Evolutionary conservation across 169 alveolate genomes (phyloP).

Genomic region (Plasmodium malariae): DNA sequence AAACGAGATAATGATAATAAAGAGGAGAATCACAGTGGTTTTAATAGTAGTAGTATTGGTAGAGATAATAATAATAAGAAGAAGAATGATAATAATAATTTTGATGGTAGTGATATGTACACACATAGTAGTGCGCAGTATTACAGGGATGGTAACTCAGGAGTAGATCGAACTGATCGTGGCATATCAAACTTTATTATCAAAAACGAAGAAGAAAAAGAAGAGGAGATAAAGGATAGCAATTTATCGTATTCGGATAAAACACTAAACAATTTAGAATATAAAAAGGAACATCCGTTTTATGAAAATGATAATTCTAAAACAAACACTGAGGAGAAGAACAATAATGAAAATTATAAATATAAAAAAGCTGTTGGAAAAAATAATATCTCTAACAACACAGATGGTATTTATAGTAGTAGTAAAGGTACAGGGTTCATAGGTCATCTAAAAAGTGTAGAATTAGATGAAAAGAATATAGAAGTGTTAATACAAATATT

Average conservation of each 20-base stretch:
- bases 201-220: background rate
- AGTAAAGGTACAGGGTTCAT: constrained; percentile 49
- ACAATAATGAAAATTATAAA: background rate
- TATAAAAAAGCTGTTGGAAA: background rate
- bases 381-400: constrained; percentile 1
- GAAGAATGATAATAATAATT: too few relatives aligned
- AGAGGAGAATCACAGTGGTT: too few relatives aligned
- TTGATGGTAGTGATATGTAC: too few relatives aligned
- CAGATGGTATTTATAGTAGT: background rate
- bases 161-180: too few relatives aligned
- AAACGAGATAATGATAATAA: too few relatives aligned
- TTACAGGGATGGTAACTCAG: too few relatives aligned
- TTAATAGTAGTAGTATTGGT: too few relatives aligned
- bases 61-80: too few relatives aligned
- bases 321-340: background rate
- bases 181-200: too few relatives aligned
- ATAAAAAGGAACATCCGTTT: background rate
- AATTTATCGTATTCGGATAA: background rate
- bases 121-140: too few relatives aligned
- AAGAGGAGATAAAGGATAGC: constrained; percentile 4
- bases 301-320: background rate
- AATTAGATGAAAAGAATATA: constrained; percentile 38
- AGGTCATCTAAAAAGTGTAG: constrained; percentile 42
- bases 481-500: constrained; percentile 28
- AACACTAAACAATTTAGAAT: background rate